Evolutionary conservation across 2,329 filamentous ascomycete species (phyloP), one percentile per base, ranked within the genome.

Genomic region (Penicillium sp.): DNA sequence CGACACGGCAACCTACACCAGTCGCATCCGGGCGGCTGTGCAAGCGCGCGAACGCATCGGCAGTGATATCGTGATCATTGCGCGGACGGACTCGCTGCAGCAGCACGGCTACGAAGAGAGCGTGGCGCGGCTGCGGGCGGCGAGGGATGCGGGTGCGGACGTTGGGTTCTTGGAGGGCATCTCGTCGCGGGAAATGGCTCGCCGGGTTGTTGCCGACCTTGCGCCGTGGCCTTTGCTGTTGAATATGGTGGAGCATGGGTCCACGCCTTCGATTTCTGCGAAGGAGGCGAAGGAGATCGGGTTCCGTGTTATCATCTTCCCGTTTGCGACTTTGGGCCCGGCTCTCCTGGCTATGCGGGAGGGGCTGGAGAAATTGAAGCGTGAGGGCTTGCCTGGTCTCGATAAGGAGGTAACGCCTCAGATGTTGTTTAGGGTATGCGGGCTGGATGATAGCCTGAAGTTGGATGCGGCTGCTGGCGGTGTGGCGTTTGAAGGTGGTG

Each of bases 241-340:
- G 55, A 79, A 79, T 58, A 76, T 76, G 67, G 77, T 79, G 13
- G 74, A 77, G 59, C 72, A 76, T 54, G 76, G 76, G 10, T 66
- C 71, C 7, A 77, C 73, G 32, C 76, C 76, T n/a, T 66, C 67
- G 16, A 68, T 75, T 22, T 68, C 74, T 16, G 69, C 71, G 9
- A 60, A 66, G 16, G 74, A 78, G 55, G 74, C 75, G 6, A 57
- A 64, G 35, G 66, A 75, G 59, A 61, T 78, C 46, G 76, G 76
- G 0, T 78, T 78, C 56, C 66, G 69, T 2, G 70, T 78, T 26
- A 75, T 78, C 47, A 78, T 78, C 55, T 77, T 73, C 58, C 73
- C 75, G 0, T 75, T 76, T 57, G 72, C 72, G 11, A 70, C 70
- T 13, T 54, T 78, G 39, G 74, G 70, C 3, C 71, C 75, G 3